Evolutionary conservation across 2,329 filamentous ascomycete genomes (phyloP), one percentile per base, ranked within the genome.

Genomic region (Sporothrix globosa): DNA sequence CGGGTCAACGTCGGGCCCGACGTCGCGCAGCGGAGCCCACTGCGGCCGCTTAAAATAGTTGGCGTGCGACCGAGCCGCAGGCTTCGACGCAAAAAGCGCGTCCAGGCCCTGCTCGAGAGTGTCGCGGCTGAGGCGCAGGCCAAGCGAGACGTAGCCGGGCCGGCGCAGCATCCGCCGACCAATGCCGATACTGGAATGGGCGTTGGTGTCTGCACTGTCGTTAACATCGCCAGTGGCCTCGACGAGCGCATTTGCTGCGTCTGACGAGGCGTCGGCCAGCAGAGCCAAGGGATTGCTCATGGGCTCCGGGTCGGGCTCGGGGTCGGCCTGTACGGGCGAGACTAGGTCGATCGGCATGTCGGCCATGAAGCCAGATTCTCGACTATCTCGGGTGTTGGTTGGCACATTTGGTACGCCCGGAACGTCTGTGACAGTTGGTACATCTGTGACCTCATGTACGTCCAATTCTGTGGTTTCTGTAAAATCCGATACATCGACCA

Each of bases 221-320:
- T 30, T 4, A 30, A 30, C 27, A 4, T 30, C 27, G 27, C 27
- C 27, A 3, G 27, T 30, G 27, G 27, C 27, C 27, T 30, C 27
- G 27, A 30, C 58, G 10, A 63, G 58, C 17, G 58, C 58, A 13
- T 63, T 39, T 11, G 58, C 58, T 1, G 58, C 58, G 39, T 63
- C 41, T 1, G 58, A 63, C 4, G 58, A 63, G 5, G 58, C 58
- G 10, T 63, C 58, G 4, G 58, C 58, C 41, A 63, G n/a, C 1
- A 63, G 39, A 1, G 58, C 58, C 39, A 63, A 27, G 13, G 58
- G 58, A 17, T 63, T 63, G 21, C 58, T 63, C 58, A 63, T 63
- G 11, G 58, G 58, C 13, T 63, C 58, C 5, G 41, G 41, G 41
- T 46, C 58, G 13, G 39, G 58, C 21, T 58, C 54, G 3, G 14